Evolutionary conservation across 805 yeast genomes (phyloP), one percentile per base, ranked within the genome.

Genomic region (Ogataea zsoltii): DNA sequence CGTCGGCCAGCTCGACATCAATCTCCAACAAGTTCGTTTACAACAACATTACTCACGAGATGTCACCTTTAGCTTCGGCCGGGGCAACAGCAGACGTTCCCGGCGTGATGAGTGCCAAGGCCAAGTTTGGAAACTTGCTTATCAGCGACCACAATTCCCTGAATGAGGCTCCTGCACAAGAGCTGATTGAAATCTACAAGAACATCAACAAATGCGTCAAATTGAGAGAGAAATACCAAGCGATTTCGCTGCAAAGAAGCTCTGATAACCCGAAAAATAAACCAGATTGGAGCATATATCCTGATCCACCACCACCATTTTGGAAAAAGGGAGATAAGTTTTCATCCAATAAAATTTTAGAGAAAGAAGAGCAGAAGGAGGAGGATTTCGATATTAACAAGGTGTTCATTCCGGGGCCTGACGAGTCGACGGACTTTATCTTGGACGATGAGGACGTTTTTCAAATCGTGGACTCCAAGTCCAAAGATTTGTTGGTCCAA

Each of bases 281-380:
- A 19, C 71, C 71, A 9, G 68, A 64, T 32, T 94, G 98, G 98
- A 62, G 62, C 13, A 82, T 94, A 40, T 92, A 91, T 62, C 99
- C 99, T 0, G 80, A 83, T 10, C 97, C 98, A 1, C 99, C 99
- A 12, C 82, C 82, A 53, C 97, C 99, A 3, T 82, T 92, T 56
- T 82, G 94, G 83, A 76, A 85, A 60, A 51, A 76, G 6, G 75
- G 69, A 14, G 56, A 54, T 42, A 31, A 26, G 16, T 44, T 38
- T 41, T 47, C 46, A 16, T 33, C 38, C 3, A 49, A 53, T 14
- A 39, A 45, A n/a, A 38, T 34, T n/a, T 38, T 56, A 11, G 57
- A 49, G 11, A 57, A 57, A n/a, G 66, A 57, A 7, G 65, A 66
- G 14, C 66, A 58, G 29, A 46, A 53, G 39, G 81, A 71, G 57